A percentile compares a stretch with the other conserved stretches of the same genome.
Evolutionary conservation across 2,329 filamentous ascomycete species (phyloP).

Genomic region (Penicillium sp.): DNA sequence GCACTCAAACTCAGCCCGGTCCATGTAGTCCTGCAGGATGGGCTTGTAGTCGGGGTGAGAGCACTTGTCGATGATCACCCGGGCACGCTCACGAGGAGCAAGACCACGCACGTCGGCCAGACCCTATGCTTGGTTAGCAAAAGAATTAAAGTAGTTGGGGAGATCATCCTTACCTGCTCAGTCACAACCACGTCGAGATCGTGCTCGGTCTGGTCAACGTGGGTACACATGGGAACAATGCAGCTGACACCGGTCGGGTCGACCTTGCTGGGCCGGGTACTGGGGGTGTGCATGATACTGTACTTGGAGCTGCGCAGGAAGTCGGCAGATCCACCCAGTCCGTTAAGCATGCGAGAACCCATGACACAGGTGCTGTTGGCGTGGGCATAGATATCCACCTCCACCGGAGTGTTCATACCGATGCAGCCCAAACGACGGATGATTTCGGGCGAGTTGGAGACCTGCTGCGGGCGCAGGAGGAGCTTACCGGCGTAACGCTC

Average conservation of each 20-base stretch:
- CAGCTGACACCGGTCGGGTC: conserved; percentile 74
- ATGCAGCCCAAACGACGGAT: conserved; percentile 80
- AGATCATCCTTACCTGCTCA: no score
- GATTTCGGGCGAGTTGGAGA: conserved; percentile 83
- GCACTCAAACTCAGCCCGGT: conserved; percentile 78
- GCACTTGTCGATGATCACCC: conserved; percentile 79
- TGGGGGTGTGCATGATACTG: conserved; percentile 88
- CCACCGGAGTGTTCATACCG: conserved; percentile 89
- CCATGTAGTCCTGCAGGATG: conserved; percentile 72
- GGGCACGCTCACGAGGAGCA: conserved; percentile 69
- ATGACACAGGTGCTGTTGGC: conserved; percentile 86
- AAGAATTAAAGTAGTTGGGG: no score
- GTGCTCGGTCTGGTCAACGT: conserved; percentile 87
- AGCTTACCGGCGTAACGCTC: conserved; percentile 71
- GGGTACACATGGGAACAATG: conserved; percentile 86
- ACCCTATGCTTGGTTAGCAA: no score
- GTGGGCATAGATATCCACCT: conserved; percentile 90
- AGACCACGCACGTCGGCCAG: no score
- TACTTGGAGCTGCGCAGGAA: conserved; percentile 73
- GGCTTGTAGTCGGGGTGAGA: conserved; percentile 76
- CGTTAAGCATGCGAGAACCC: conserved; percentile 79
- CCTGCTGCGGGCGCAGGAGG: conserved; percentile 75
- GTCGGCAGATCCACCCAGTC: conserved; percentile 70
- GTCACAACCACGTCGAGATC: conserved; percentile 84
- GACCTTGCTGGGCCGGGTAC: conserved; percentile 67